Evolutionary conservation across 441 rosid species (phyloP), one percentile per base, ranked within the genome.

Genomic region (Euphorbia neoarborescens): DNA sequence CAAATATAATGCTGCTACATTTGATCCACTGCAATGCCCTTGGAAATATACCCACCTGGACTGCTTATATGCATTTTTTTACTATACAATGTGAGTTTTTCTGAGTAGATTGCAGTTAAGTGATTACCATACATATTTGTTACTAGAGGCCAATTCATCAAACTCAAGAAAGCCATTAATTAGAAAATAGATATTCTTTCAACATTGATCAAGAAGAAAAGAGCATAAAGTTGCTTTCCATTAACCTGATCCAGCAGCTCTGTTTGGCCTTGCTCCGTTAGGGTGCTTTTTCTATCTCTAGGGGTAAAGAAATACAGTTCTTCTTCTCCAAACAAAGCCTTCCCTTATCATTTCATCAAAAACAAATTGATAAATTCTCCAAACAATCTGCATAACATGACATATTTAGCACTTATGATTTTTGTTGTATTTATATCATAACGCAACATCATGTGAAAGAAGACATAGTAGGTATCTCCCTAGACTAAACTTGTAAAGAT

Each of bases 241-340:
- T 60, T 76, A 85, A 5, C 86, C 87, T 3, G 81, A 75, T 38
- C 77, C 85, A 0, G 89, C 84, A 5, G 87, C 83, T 56, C 86
- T 82, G 70, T 84, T 84, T 4, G 89, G 89, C 75, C 89, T 73
- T 2, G 74, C 84, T 46, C 87, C 89, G 0, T 82, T 86, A 0
- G 89, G 89, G 40, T 84, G 84, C 73, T 86, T 82, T n/a, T n/a
- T 77, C 86, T 69, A 2, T 84, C 85, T 42, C 89, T 82, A 17
- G 86, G 87, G 8, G 79, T 81, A 69, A 86, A 86, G 60, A 82
- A 86, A 27, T 71, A 84, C 89, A 85, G 82, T 61, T 82, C 86
- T 12, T 86, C 86, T 37, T 78, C 86, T 63, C 87, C 89, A 59
- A 76, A 86, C 71, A 76, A 71, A 65, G 89, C 87, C 54, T 84